Base-by-base conservation (phyloP, 192 early-diverging fungal species). In the Martensiomyces pterosporus region DNA sequence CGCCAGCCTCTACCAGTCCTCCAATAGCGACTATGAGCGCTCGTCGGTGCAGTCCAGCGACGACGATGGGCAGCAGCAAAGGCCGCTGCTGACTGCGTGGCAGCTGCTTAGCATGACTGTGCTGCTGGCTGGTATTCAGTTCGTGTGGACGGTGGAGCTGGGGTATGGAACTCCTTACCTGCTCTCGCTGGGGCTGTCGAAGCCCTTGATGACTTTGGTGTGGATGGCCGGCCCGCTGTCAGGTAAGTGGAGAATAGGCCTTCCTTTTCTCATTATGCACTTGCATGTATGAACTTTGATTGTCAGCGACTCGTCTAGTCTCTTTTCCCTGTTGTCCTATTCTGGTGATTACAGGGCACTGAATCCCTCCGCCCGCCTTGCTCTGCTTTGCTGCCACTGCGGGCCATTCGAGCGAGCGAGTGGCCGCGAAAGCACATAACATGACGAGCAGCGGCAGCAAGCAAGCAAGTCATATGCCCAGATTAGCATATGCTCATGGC, bases 211-310 rank as follows among this genome's bases (percentile, higher is more conserved):
- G 68, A 88, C 92, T 18, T 64, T 97, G 16, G 95, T 98, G 4
- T 98, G 95, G 95, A 76, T 98, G 53, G 92, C 92, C 8, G 89
- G 89, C 12, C 89, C 89, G 17, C 73, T 91, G 22, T 87, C 86
- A 44, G 89, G 88, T 21, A 68, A 35, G 57, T 23, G 5, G 29
- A n/a, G n/a, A n/a, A n/a, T n/a, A n/a, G n/a, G n/a, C n/a, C n/a
- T n/a, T n/a, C n/a, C n/a, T n/a, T n/a, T n/a, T n/a, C n/a, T n/a
- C n/a, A n/a, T n/a, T n/a, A n/a, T n/a, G n/a, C n/a, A n/a, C n/a
- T n/a, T n/a, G n/a, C n/a, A n/a, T n/a, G n/a, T n/a, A n/a, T n/a
- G n/a, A n/a, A n/a, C n/a, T n/a, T n/a, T n/a, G n/a, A n/a, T n/a
- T n/a, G n/a, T n/a, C n/a, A n/a, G n/a, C n/a, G n/a, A n/a, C n/a